Conservation (phyloP, 768 basidiomycete genomes). For the Tylopilus rubrobrunneus region DNA sequence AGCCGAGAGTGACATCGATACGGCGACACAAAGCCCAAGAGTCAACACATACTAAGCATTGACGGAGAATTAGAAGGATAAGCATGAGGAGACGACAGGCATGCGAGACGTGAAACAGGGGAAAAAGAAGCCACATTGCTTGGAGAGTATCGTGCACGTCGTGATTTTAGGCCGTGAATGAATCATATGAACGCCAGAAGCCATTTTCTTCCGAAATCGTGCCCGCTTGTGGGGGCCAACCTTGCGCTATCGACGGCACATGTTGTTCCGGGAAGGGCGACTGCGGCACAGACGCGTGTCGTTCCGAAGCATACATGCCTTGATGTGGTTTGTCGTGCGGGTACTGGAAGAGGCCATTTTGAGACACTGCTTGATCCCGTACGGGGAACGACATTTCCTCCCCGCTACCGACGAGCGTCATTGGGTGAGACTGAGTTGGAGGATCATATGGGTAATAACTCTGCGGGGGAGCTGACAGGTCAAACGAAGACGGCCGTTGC, state of each 20-base stretch:
- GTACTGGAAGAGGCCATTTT: conserved; percentile 17
- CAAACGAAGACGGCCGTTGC: conserved; percentile 17
- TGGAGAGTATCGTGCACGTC: neutral
- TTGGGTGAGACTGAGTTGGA: conserved; percentile 10
- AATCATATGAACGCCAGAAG: conserved; percentile 27
- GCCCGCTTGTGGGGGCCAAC: conserved; percentile 19
- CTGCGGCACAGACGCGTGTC: conserved; percentile 16
- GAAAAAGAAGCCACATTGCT: neutral
- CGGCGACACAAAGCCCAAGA: neutral
- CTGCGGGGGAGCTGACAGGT: conserved; percentile 16
- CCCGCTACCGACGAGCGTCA: conserved; percentile 16
- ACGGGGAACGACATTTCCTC: conserved; percentile 19
- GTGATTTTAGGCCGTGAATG: conserved; percentile 18
- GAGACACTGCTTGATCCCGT: conserved; percentile 16
- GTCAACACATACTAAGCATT: conserved; percentile 1
- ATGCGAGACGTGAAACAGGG: neutral
- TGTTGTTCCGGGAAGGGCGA: conserved; percentile 19
- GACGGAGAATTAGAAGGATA: neutral
- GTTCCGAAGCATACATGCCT: conserved; percentile 23
- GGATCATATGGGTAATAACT: conserved; percentile 23
- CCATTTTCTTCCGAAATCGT: conserved; percentile 13
- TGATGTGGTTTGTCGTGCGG: conserved; percentile 23
- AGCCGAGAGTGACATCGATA: neutral
- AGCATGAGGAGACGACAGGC: neutral
- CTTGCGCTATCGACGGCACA: conserved; percentile 8